These are phyloP conservation scores for Vitis rupestris DNA, from an alignment of 164 flowering plant genomes.

Conservation along the genomic window DNA sequence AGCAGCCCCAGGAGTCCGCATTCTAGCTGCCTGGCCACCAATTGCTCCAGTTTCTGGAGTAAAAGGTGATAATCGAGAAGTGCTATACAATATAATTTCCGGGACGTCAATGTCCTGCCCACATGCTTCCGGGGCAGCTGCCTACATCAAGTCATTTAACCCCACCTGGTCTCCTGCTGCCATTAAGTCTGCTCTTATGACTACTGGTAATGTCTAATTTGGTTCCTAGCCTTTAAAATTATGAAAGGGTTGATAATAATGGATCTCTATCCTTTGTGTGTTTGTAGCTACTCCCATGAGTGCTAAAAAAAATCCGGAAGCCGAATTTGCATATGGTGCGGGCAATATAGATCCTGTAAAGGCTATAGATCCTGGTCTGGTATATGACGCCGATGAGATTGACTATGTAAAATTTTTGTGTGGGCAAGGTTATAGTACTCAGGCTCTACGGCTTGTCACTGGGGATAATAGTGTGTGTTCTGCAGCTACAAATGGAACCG, in stretches of 20 bases:
- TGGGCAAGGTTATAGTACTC: conserved; percentile 2
- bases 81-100: conserved; percentile 22
- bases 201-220: conserved; percentile 22
- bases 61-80: conserved; percentile 8
- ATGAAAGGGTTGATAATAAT: too few species aligned
- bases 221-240: neutral
- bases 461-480: neutral
- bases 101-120: conserved; percentile 47
- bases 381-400: conserved; percentile 6
- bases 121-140: conserved; percentile 31
- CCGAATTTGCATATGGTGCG: conserved; percentile 18
- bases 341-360: conserved; percentile 14
- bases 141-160: conserved; percentile 32
- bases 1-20: conserved; percentile 34
- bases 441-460: neutral
- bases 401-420: conserved; percentile 18
- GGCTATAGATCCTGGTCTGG: conserved; percentile 11
- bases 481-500: neutral
- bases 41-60: conserved; percentile 8
- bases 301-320: neutral
- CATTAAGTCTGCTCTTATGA: conserved; percentile 37
- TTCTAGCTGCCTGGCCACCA: conserved; percentile 38
- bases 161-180: conserved; percentile 46
- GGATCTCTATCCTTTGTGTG: too few species aligned
- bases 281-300: conserved; percentile 12